Base-by-base conservation (phyloP, 768 basidiomycete genomes). In the Kockovaella imperatae region DNA sequence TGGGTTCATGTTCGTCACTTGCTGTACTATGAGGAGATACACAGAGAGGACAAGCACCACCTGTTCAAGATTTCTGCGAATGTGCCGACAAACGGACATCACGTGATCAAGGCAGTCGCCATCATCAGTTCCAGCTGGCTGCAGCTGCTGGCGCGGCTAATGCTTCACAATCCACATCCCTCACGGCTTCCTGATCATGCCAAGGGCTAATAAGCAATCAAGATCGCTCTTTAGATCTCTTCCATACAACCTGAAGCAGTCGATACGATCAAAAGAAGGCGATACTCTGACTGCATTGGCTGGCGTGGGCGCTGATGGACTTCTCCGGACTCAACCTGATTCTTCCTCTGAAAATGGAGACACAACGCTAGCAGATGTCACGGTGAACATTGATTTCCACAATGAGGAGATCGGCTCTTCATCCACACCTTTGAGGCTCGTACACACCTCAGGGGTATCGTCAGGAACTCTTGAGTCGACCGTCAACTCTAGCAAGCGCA, bases 161-260 rank as follows among this genome's bases (percentile, higher is more conserved):
- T 38, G 36, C 36, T 20, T 20, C 36, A n/a, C n/a, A n/a, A n/a
- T n/a, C n/a, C n/a, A n/a, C n/a, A n/a, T n/a, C n/a, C n/a, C n/a
- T n/a, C n/a, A n/a, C n/a, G n/a, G n/a, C n/a, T n/a, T n/a, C n/a
- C n/a, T n/a, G n/a, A n/a, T n/a, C n/a, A n/a, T n/a, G n/a, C n/a
- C n/a, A n/a, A n/a, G n/a, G n/a, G n/a, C n/a, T n/a, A n/a, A n/a
- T n/a, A n/a, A n/a, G n/a, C n/a, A n/a, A n/a, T n/a, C 31, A 32
- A 32, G 57, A 23, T 64, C 62, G 15, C 45, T 67, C 11, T 65
- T 69, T 42, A 53, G 56, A 4, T 56, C 64, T 13, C 52, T 69
- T 1, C 64, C 68, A 0, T 26, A 31, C 18, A 60, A 67, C 6
- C 50, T 69, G 11, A 50, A 52, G 21, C 41, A 50, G n/a, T 39